Evolutionary conservation across 352 stramenopile species (phyloP), one percentile per base, ranked within the genome.

Genomic region (Phytophthora multivora): DNA sequence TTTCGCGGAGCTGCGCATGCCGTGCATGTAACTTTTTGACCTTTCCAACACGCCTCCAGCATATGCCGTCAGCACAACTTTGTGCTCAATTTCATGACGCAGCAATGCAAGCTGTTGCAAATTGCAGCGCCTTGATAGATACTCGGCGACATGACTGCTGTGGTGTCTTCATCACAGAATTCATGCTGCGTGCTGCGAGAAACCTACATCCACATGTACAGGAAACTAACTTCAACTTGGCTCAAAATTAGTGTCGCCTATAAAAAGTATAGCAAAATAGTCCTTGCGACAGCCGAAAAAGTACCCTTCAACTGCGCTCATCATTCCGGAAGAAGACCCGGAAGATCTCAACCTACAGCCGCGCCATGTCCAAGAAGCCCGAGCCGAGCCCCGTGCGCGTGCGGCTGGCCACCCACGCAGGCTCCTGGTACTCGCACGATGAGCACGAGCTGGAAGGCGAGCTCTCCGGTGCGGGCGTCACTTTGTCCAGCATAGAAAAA

Each of bases 341-440:
- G 21, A 66, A 66, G 57, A 66, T 63, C 55, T 52, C 35, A 48
- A 52, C 11, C 36, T 21, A 21, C 21, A 13, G 15, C 15, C 5
- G 6, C 15, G 21, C 21, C 21, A 75, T 75, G 66, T 69, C 66
- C 35, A 75, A 75, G 61, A 76, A 76, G 53, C 68, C 68, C 30
- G 68, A 73, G 21, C 68, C 68, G 19, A 76, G 63, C 40, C 15
- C 63, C 38, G 80, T 82, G 59, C 73, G 69, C 45, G 66, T 86
- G n/a, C 79, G 84, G 25, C 60, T 90, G 35, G 81, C 88, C 16
- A 88, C 83, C 1, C 86, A 96, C 63, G 87, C 87, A 2, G 83
- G 86, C 40, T 93, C 83, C 30, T 96, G 87, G 87, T 96, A 96
- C 71, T 88, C 82, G 28, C 69, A 88, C 33, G 78, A 93, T 31